Base-by-base conservation (phyloP, 139 green algal species). In the Chlamydomonas eustigma region DNA sequence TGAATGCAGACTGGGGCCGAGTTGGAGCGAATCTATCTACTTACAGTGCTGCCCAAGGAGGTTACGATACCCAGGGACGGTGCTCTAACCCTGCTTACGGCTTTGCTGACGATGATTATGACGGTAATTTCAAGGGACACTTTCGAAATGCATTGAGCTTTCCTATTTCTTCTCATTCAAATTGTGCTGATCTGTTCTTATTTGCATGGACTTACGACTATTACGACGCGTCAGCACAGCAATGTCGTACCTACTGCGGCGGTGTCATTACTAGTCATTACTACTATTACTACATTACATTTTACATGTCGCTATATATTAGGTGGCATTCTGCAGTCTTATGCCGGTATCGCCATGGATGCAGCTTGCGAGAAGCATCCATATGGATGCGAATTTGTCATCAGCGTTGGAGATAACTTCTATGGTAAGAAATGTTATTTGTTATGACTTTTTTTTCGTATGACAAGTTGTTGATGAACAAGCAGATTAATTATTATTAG, bases 1-100 rank as follows among this genome's bases (percentile, higher is more conserved):
- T n/a, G n/a, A n/a, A n/a, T n/a, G n/a, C 31, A 72, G 64, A 72
- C 30, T 72, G 64, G 64, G 64, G 64, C 24, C 24, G 64, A 3
- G 28, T 38, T 6, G 64, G 64, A 5, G 64, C 8, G 3, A 18
- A 4, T 34, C 31, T 44, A 22, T 72, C 64, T 8, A 72, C 64
- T 4, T 25, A 28, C 6, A 22, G 4, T 3, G 4, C 18, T 12
- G 30, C 8, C 8, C 22, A 72, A 3, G 64, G 64, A 25, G 64
- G 64, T 34, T 50, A 39, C 64, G 64, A 72, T 34, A 3, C 4
- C 64, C 3, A 4, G 5, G 8, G 28, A 32, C 44, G 64, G 64
- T 72, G 64, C 32, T 37, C 18, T 22, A 30, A 72, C 31, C 64
- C 64, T 6, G 28, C 18, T 34, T 12, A 72, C 28, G 32, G 32